phyloP scores from a whole-genome alignment of 371 early-diverging fungal genomes.

The Blakeslea trispora region DNA sequence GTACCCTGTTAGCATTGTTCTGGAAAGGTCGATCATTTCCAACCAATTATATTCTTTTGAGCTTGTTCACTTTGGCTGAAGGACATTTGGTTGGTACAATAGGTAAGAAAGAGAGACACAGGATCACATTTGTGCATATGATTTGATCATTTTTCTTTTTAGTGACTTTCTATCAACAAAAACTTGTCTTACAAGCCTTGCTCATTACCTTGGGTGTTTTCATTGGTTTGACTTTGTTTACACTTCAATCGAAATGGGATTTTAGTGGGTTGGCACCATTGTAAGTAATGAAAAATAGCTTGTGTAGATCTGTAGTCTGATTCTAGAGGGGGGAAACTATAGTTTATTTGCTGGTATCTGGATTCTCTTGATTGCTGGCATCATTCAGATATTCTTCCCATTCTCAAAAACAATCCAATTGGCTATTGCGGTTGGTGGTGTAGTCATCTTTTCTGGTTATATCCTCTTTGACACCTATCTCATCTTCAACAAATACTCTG shows the following conservation, averaged over 20 bases:
- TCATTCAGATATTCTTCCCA: slow-evolving; percentile 77
- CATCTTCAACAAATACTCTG: slow-evolving; percentile 66
- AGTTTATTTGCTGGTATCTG: slow-evolving; percentile 43
- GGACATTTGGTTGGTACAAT: slow-evolving; percentile 67
- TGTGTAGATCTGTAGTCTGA: too few species aligned
- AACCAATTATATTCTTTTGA: slow-evolving; percentile 62
- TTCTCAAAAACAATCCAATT: slow-evolving; percentile 62
- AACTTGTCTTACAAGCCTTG: slow-evolving; percentile 70
- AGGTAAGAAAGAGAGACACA: slow-evolving; percentile 33
- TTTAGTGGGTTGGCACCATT: slow-evolving; percentile 68
- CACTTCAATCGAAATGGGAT: slow-evolving; percentile 71
- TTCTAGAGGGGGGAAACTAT: too few species aligned
- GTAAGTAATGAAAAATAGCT: slow-evolving; percentile 23
- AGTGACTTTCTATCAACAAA: slow-evolving; percentile 59
- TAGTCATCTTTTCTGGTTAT: slow-evolving; percentile 73
- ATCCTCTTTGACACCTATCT: slow-evolving; percentile 74
- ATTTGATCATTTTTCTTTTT: neutral
- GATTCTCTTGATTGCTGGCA: slow-evolving; percentile 58
- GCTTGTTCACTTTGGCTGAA: slow-evolving; percentile 70
- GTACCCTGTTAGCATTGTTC: slow-evolving; percentile 56
- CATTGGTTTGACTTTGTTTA: slow-evolving; percentile 70
- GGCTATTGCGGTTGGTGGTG: slow-evolving; percentile 63
- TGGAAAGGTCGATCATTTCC: slow-evolving; percentile 70
- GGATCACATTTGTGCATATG: too few species aligned
- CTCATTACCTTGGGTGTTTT: slow-evolving; percentile 73